Base-by-base conservation (phyloP, 192 early-diverging fungal species). In the Helicostylum pulchrum region DNA sequence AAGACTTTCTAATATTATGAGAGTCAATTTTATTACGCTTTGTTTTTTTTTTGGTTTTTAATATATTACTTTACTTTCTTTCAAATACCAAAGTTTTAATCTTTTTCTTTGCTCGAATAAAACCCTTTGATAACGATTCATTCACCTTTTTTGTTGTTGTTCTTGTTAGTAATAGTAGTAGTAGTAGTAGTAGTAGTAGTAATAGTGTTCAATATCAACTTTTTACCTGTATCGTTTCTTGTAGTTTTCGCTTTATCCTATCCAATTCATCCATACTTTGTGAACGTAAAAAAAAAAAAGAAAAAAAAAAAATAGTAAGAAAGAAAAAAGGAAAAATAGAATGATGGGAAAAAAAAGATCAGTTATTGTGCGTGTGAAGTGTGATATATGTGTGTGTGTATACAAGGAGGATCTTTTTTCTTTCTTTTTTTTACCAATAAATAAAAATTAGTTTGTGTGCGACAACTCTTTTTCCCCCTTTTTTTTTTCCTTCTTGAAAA, bases 201-300 rank as follows among this genome's bases (percentile, higher is more conserved):
- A 52, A 11, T 14, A 26, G 19, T n/a, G 2, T 39, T 14, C 9
- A 7, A 56, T 31, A 2, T 17, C 0, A 8, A 0, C 9, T 19
- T 17, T 26, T 7, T 64, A 81, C 79, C 67, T 71, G 54, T 47
- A 76, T 47, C 4, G 66, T 73, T 19, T 69, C 67, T 14, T 68
- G 71, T 9, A 81, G 67, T 50, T 74, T 78, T 15, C 71, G 51
- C 59, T 81, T 76, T 14, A 78, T 50, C 21, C 57, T 55, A 30
- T 49, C 71, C 42, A 76, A 78, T 34, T 77, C 78, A 23, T 78
- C 68, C 7, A 75, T 73, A 8, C 43, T 66, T 15, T 50, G 58
- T 21, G 44, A 15, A 21, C 52, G 11, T 51, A 34, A 12, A 21
- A 30, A 19, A 34, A 42, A 46, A 50, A 48, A 23, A 34, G n/a